These are phyloP conservation scores for Sugiyamaella japonica DNA, from an alignment of 1,139 yeast species.

Conservation along the genomic window DNA sequence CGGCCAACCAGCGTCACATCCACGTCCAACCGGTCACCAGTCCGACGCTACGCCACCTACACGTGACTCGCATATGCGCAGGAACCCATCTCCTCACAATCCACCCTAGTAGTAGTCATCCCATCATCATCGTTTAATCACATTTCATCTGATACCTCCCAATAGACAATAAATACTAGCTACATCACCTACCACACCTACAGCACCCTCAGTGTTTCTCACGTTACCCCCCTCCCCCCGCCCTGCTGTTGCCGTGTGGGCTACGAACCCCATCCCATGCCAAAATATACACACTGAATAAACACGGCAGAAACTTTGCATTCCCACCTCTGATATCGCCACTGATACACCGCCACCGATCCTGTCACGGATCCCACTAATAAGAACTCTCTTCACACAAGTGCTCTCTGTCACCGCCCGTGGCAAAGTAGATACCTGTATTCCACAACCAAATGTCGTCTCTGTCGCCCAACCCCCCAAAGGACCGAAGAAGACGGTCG, in stretches of 20 bases:
- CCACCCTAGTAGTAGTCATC: too few species aligned
- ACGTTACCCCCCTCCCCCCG: too few species aligned
- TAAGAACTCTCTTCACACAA: not conserved
- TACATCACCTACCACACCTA: too few species aligned
- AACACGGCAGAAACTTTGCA: not conserved
- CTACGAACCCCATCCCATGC: not conserved
- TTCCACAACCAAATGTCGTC: constrained; percentile 1
- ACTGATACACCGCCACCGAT: not conserved
- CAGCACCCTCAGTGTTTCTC: too few species aligned
- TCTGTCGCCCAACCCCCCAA: constrained; percentile 13
- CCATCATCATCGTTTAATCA: not conserved
- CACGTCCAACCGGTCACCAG: too few species aligned
- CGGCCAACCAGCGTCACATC: too few species aligned
- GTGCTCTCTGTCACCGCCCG: too few species aligned
- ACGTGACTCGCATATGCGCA: too few species aligned
- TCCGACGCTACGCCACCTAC: too few species aligned
- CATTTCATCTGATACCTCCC: not conserved
- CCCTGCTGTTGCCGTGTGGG: not conserved
- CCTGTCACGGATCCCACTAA: not conserved
- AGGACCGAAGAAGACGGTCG: constrained; percentile 50
- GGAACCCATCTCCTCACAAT: too few species aligned
- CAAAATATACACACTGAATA: not conserved
- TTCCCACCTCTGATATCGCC: not conserved
- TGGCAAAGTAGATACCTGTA: not conserved
- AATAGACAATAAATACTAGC: too few species aligned